Conservation (phyloP, 768 basidiomycete species). For the Trametes elegans region DNA sequence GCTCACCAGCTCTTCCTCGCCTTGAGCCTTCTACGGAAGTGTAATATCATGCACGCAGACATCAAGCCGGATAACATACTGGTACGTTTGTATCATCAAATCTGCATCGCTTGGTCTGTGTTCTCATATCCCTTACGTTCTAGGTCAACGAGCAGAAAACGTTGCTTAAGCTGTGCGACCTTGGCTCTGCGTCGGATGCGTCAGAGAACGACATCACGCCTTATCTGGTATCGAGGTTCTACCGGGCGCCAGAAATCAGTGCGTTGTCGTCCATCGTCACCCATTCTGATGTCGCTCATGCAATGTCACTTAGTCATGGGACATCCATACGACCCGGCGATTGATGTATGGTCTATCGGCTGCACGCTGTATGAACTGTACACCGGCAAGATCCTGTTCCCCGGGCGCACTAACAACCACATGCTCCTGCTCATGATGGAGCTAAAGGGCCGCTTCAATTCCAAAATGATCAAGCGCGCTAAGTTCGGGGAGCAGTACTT, state of each 20-base stretch:
- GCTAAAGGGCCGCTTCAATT: constrained; percentile 89
- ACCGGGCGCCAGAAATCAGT: constrained; percentile 99
- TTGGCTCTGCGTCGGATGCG: constrained; percentile 95
- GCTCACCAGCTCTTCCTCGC: constrained; percentile 94
- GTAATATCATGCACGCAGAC: constrained; percentile 96
- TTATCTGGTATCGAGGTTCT: constrained; percentile 96
- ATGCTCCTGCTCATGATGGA: constrained; percentile 99
- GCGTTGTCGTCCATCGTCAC: constrained; percentile 30
- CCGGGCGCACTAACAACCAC: constrained; percentile 95
- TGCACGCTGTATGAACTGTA: constrained; percentile 97
- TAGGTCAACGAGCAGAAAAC: constrained; percentile 97
- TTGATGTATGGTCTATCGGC: constrained; percentile 97
- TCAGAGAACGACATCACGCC: constrained; percentile 97
- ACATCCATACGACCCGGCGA: constrained; percentile 87
- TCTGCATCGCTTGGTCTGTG: not conserved
- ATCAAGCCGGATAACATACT: constrained; percentile 99
- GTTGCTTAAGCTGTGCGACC: constrained; percentile 88
- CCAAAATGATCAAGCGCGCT: constrained; percentile 91
- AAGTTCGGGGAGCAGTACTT: constrained; percentile 93
- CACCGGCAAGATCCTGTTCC: constrained; percentile 96
- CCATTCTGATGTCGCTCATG: constrained; percentile 11
- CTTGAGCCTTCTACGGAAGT: constrained; percentile 79
- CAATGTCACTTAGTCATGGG: constrained; percentile 70
- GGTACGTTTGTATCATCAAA: constrained; percentile 45
- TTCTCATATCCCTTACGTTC: not conserved